Conservation (phyloP, 148 eudicot genomes). For the Vaccinium darrowii region DNA sequence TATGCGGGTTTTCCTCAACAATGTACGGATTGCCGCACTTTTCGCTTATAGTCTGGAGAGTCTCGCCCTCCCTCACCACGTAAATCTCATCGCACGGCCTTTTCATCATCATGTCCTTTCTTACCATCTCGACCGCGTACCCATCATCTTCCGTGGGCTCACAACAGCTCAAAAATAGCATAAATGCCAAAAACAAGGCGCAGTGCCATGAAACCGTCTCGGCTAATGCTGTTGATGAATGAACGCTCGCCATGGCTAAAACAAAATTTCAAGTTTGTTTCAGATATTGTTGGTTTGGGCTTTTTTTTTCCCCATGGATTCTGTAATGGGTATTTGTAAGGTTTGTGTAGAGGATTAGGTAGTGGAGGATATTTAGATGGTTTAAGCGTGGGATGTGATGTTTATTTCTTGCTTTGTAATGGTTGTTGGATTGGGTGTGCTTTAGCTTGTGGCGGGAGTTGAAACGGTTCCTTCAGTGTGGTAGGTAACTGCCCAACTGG, state of each 20-base stretch:
- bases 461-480: conserved; percentile 24
- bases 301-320: not conserved
- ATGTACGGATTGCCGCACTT: conserved; percentile 81
- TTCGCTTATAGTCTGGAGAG: conserved; percentile 65
- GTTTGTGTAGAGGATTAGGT: conserved; percentile 16
- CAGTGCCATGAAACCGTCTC: conserved; percentile 53
- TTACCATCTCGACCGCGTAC: not conserved
- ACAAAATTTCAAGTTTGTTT: not conserved
- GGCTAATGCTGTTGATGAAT: conserved; percentile 33
- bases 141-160: conserved; percentile 32
- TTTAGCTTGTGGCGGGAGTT: conserved; percentile 25
- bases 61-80: conserved; percentile 77
- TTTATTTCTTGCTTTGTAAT: not conserved
- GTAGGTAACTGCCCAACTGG: conserved; percentile 25
- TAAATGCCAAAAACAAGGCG: conserved; percentile 45
- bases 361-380: too few relatives aligned
- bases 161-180: conserved; percentile 54
- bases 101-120: not conserved
- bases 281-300: not conserved
- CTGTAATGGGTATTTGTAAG: conserved; percentile 4
- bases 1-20: conserved; percentile 80
- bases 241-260: conserved; percentile 20
- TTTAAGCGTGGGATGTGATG: not conserved
- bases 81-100: conserved; percentile 68
- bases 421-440: conserved; percentile 24